Evolutionary conservation across 768 basidiomycete species (phyloP).

Genomic region (Amanita jacksonii): DNA sequence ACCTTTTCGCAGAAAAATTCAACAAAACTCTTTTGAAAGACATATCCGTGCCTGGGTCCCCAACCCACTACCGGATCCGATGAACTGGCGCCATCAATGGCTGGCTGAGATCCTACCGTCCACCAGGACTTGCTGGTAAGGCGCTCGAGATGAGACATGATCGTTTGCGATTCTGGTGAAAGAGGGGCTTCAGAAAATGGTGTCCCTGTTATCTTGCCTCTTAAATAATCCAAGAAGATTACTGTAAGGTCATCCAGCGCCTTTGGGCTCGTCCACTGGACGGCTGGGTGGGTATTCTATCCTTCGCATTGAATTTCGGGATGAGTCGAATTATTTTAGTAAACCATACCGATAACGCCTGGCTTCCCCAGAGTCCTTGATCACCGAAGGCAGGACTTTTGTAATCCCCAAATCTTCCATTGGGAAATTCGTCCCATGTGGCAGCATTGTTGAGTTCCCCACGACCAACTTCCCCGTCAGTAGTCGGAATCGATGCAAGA

Average conservation of each 20-base stretch:
- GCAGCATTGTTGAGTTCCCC: conserved; percentile 72
- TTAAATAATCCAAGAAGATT: conserved; percentile 76
- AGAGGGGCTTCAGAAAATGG: conserved; percentile 86
- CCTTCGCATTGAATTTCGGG: not conserved
- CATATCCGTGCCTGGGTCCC: conserved; percentile 88
- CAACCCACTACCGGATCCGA: conserved; percentile 80
- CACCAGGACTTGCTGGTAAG: conserved; percentile 81
- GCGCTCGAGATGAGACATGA: conserved; percentile 65
- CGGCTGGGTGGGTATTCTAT: conserved; percentile 53
- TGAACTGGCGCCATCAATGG: conserved; percentile 72
- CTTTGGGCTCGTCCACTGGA: conserved; percentile 72
- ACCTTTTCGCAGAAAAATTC: conserved; percentile 80
- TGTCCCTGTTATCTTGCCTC: conserved; percentile 61
- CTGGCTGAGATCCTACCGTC: conserved; percentile 96
- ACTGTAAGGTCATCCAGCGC: conserved; percentile 57
- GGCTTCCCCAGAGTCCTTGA: conserved; percentile 70
- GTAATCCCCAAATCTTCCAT: conserved; percentile 96
- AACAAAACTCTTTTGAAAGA: conserved; percentile 96
- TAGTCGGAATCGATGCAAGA: conserved; percentile 37
- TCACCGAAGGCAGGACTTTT: conserved; percentile 93
- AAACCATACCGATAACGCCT: conserved; percentile 40
- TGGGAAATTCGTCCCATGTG: conserved; percentile 94
- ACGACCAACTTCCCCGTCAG: conserved; percentile 50
- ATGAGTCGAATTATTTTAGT: not conserved
- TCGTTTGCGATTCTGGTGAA: conserved; percentile 71